Base-by-base conservation (phyloP, 2,329 filamentous ascomycete species). In the Paraphaeosphaeria sporulosa region DNA sequence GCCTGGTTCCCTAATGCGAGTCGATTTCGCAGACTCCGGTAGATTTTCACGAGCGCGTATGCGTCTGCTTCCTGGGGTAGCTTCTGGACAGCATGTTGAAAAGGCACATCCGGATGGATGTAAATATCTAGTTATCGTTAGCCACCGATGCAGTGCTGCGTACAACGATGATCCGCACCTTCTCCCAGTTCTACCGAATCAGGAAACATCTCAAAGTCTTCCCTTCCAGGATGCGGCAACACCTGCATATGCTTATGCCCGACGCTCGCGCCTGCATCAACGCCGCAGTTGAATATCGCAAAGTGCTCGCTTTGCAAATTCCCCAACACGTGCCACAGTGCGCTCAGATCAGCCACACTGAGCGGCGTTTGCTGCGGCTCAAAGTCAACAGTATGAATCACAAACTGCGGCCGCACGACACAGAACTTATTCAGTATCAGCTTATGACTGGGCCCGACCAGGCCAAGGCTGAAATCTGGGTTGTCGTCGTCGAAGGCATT, bases 231-330 rank as follows among this genome's bases (percentile, higher is more conserved):
- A 34, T 50, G 55, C 30, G 55, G 55, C 38, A 58, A 12, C n/a
- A 58, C 30, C 30, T 58, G 55, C 55, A 58, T 58, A 27, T 58
- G 55, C 25, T 58, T 58, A 13, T 58, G 55, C 8, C 55, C 55
- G 21, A 58, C 36, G 10, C 47, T 51, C 10, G 55, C 55, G 3
- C 55, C 55, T 2, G 55, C 55, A 13, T 58, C 55, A 8, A 38
- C 55, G 23, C 55, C 55, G 25, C 55, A 51, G 48, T 58, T 58
- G 55, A 58, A 58, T 12, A 58, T 58, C 15, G 55, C 55, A 52
- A 58, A 38, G 21, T 51, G 48, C 34, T 58, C 55, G 48, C 47
- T 36, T 12, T 52, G 25, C 47, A 58, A n/a, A 8, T n/a, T 25
- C 3, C 13, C 12, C 23, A 58, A 27, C 15, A 52, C 55, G 19